Conservation (phyloP, 2,329 filamentous ascomycete species). For the Dothidotthia symphoricarpi region DNA sequence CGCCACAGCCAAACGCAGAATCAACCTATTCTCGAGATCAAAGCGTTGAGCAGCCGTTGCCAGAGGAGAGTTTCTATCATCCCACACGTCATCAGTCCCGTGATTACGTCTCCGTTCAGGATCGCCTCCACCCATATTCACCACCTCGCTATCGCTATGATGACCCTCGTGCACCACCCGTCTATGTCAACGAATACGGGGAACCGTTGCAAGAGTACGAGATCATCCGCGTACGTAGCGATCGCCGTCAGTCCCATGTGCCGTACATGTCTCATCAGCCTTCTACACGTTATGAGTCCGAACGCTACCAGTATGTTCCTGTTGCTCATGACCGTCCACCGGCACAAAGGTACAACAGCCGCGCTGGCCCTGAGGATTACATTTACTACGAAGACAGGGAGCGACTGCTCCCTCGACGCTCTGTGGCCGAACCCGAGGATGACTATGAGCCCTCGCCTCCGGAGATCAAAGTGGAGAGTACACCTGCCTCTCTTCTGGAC, state of each 20-base stretch:
- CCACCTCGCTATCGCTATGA: slow-evolving; percentile 34
- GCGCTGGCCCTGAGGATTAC: slow-evolving; percentile 19
- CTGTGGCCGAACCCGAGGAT: slow-evolving; percentile 22
- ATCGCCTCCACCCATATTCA: slow-evolving; percentile 30
- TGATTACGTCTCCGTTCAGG: slow-evolving; percentile 38
- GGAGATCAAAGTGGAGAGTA: slow-evolving; percentile 14
- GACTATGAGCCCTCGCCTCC: slow-evolving; percentile 26
- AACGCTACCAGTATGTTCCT: slow-evolving; percentile 31
- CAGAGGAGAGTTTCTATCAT: slow-evolving; percentile 27
- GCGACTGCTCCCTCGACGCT: slow-evolving; percentile 18
- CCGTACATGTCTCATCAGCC: slow-evolving; percentile 17
- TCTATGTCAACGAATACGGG: slow-evolving; percentile 37
- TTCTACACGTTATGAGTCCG: slow-evolving; percentile 28
- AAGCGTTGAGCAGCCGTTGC: slow-evolving; percentile 30
- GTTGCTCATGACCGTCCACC: slow-evolving; percentile 30
- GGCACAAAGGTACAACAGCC: slow-evolving; percentile 26
- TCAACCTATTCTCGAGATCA: slow-evolving; percentile 33
- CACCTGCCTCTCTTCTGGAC: slow-evolving; percentile 1
- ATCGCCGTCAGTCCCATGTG: slow-evolving; percentile 20
- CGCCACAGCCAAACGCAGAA: slow-evolving; percentile 33
- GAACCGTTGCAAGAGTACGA: slow-evolving; percentile 33
- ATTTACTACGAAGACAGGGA: slow-evolving; percentile 37
- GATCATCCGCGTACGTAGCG: slow-evolving; percentile 32
- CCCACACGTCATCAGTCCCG: slow-evolving; percentile 21
- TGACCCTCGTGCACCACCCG: slow-evolving; percentile 25